Percentiles rank a stretch among this genome's conserved stretches.
Evolutionary conservation across 108 stramenopile genomes (phyloP).

Genomic region (Cylindrotheca closterium): DNA sequence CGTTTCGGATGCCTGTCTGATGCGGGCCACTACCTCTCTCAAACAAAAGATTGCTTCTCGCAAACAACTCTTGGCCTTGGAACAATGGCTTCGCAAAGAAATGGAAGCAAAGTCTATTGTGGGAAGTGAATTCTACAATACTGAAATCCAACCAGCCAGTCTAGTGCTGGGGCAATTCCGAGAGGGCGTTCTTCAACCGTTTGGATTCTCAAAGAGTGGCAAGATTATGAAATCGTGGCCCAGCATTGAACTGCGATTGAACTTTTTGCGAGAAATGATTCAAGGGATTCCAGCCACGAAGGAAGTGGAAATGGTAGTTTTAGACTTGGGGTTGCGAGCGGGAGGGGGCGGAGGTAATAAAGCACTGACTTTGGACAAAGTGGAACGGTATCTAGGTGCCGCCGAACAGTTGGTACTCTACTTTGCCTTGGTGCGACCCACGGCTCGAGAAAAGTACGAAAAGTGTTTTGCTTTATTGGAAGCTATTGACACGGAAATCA

Average conservation of each 20-base stretch:
- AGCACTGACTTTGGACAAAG: not conserved
- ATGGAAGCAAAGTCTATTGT: constrained; percentile 16
- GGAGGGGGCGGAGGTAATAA: constrained; percentile 22
- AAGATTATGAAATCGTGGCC: constrained; percentile 9
- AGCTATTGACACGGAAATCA: constrained; percentile 43
- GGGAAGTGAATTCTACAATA: constrained; percentile 43
- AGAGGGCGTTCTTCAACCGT: constrained; percentile 31
- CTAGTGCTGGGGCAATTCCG: constrained; percentile 35
- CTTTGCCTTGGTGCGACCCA: constrained; percentile 48
- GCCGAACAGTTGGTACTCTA: constrained; percentile 41
- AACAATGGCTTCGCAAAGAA: constrained; percentile 38
- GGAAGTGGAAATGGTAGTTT: constrained; percentile 44
- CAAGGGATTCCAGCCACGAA: constrained; percentile 32
- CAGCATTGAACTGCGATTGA: constrained; percentile 18
- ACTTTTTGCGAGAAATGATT: constrained; percentile 39
- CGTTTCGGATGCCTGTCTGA: constrained; percentile 41
- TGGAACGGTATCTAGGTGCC: constrained; percentile 36
- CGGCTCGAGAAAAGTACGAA: constrained; percentile 33
- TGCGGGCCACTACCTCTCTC: constrained; percentile 44
- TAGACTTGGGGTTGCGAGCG: constrained; percentile 41
- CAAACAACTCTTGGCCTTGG: constrained; percentile 45
- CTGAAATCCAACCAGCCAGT: constrained; percentile 41
- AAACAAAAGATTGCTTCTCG: constrained; percentile 43
- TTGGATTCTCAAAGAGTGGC: constrained; percentile 24
- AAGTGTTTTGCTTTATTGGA: constrained; percentile 41